These are phyloP conservation scores for Fusarium keratoplasticum DNA, from an alignment of 2,329 filamentous ascomycete species.

Conservation along the genomic window DNA sequence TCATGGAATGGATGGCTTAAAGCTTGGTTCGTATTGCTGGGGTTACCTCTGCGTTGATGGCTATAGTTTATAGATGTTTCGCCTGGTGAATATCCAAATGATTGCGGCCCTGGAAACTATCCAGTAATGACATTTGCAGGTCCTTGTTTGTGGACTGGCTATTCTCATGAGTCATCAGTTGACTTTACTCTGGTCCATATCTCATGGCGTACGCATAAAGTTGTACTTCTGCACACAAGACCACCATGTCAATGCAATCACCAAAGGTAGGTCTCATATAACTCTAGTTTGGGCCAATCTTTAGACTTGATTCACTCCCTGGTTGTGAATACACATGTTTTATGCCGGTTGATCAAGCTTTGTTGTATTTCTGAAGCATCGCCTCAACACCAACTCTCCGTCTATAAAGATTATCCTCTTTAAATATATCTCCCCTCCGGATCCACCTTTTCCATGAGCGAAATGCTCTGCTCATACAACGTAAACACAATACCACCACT, in stretches of 20 bases:
- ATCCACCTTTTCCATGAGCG: constrained; percentile 82
- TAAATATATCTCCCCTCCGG: constrained; percentile 87
- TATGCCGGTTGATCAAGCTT: neutral
- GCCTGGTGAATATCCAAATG: neutral
- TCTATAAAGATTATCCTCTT: constrained; percentile 11
- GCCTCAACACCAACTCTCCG: neutral
- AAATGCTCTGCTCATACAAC: constrained; percentile 98
- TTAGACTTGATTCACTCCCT: neutral
- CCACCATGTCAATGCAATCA: neutral
- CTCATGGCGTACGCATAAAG: neutral
- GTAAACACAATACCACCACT: constrained; percentile 98
- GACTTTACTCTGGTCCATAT: neutral
- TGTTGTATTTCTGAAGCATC: neutral
- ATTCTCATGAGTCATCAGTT: neutral
- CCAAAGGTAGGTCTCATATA: neutral
- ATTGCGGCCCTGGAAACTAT: neutral
- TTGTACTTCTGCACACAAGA: neutral
- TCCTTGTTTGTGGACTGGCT: neutral
- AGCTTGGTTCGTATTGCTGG: neutral
- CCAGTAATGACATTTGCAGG: neutral
- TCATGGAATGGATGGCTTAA: neutral
- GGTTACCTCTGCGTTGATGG: neutral
- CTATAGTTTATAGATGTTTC: neutral
- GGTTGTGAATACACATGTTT: neutral
- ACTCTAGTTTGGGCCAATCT: neutral